Evolutionary conservation across 2,329 filamentous ascomycete genomes (phyloP), one percentile per base, ranked within the genome.

Genomic region (Aureobasidium sp.): DNA sequence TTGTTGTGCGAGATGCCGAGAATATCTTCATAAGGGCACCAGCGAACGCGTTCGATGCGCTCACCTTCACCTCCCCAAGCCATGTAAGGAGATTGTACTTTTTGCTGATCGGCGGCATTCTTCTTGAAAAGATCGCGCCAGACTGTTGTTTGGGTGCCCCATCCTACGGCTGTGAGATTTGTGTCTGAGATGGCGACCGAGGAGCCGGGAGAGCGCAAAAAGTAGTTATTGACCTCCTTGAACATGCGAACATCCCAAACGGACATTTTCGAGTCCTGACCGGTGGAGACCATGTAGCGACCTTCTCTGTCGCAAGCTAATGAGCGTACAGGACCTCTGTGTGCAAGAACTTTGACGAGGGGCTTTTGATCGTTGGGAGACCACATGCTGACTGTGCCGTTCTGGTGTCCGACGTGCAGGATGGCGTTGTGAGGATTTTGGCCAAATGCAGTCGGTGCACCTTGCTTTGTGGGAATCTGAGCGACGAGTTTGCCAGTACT

Each of bases 171-270:
- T 0, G 94, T 94, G 60, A 98, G 84, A 27, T 93, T 93, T 15
- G 91, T 90, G 77, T 99, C 96, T 62, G 94, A 97, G 75, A 99
- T 97, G 27, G 93, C 86, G 29, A 98, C 85, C 0, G 93, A 93
- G 2, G 93, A 90, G 7, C 93, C 95, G 0, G 96, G 96, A 66
- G 93, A 89, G 45, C 91, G 88, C 42, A 94, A 93, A 69, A 91
- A 93, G 81, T 98, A 98, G 71, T 87, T 93, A 81, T 96, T 93
- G 31, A 99, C 91, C 75, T 97, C 94, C 72, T 92, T 94, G 83
- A 97, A 96, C 87, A 94, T 97, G 50, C 95, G 90, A 69, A 98
- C 91, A 76, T 98, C 95, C 94, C 95, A 98, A 16, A 97, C 90
- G n/a, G 92, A 90, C 92, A 97, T 97, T 76, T 92, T 93, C 70